phyloP scores from a whole-genome alignment of 2,329 filamentous ascomycete species.

The Herpotrichia juniperi region DNA sequence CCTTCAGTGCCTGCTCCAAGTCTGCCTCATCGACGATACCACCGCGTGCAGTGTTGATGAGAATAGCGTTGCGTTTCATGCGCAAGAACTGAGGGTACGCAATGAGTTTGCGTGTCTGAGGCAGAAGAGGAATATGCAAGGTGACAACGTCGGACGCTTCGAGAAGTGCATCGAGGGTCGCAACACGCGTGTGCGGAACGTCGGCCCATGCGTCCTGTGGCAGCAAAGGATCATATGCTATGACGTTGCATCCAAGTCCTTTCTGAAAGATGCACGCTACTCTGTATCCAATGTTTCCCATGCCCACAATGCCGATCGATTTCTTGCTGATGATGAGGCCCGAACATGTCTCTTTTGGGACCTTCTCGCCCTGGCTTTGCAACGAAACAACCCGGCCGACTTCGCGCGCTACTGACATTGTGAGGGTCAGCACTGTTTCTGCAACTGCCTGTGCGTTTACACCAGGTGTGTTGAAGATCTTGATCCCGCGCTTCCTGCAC shows the following conservation, averaged over 20 bases:
- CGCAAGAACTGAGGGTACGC: constrained; percentile 43
- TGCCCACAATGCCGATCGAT: no score
- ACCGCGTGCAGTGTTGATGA: constrained; percentile 56
- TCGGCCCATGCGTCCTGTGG: constrained; percentile 49
- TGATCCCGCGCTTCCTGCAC: no score
- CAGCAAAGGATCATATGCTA: constrained; percentile 48
- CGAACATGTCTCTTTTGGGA: no score
- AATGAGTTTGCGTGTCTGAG: constrained; percentile 35
- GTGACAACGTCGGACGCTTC: constrained; percentile 23
- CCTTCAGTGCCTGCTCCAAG: constrained; percentile 50
- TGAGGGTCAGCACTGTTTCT: no score
- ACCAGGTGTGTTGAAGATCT: no score
- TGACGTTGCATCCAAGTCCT: constrained; percentile 49
- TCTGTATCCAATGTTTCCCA: no score
- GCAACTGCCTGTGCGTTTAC: no score
- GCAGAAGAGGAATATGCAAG: constrained; percentile 26
- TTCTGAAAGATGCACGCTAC: constrained; percentile 33
- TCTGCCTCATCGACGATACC: constrained; percentile 57
- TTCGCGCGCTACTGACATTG: no score
- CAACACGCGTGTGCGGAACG: constrained; percentile 26
- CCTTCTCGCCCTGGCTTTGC: no score
- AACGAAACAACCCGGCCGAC: no score
- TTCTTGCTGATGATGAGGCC: no score
- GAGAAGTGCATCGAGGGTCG: constrained; percentile 18
- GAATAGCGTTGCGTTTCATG: constrained; percentile 50